Evolutionary conservation across 1,139 yeast species (phyloP).

Genomic region (Saccharomyces pastorianus): DNA sequence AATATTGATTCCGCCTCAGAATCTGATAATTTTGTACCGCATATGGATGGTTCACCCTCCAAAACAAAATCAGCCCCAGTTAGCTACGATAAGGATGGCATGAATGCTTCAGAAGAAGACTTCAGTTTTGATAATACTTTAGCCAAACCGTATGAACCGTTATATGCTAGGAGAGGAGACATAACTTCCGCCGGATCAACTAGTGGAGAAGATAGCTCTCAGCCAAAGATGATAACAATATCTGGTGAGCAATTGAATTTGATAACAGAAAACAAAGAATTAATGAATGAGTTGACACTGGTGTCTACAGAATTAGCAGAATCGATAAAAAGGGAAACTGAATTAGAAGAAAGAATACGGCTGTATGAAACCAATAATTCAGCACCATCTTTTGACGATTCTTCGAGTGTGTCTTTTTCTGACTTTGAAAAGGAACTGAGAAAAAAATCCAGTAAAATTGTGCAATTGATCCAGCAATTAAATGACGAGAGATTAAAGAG

Average conservation of each 20-base stretch:
- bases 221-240: constrained; percentile 30
- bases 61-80: background rate
- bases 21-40: background rate
- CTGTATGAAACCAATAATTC: constrained; percentile 6
- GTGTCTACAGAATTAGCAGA: constrained; percentile 66
- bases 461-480: constrained; percentile 48
- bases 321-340: constrained; percentile 58
- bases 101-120: constrained; percentile 6
- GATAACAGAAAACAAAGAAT: constrained; percentile 48
- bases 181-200: background rate
- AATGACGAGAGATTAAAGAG: constrained; percentile 59
- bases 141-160: constrained; percentile 15
- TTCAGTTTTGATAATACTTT: constrained; percentile 22
- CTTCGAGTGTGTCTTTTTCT: background rate
- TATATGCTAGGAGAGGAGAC: constrained; percentile 8
- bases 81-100: background rate
- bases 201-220: constrained; percentile 7
- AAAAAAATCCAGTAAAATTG: constrained; percentile 41
- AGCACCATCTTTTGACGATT: constrained; percentile 5
- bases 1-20: background rate
- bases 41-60: background rate
- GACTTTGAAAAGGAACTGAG: constrained; percentile 29
- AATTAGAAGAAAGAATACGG: constrained; percentile 43
- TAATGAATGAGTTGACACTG: constrained; percentile 55
- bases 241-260: constrained; percentile 56